phyloP scores from a whole-genome alignment of 495 filamentous ascomycete species.

The Venustampulla echinocandica region DNA sequence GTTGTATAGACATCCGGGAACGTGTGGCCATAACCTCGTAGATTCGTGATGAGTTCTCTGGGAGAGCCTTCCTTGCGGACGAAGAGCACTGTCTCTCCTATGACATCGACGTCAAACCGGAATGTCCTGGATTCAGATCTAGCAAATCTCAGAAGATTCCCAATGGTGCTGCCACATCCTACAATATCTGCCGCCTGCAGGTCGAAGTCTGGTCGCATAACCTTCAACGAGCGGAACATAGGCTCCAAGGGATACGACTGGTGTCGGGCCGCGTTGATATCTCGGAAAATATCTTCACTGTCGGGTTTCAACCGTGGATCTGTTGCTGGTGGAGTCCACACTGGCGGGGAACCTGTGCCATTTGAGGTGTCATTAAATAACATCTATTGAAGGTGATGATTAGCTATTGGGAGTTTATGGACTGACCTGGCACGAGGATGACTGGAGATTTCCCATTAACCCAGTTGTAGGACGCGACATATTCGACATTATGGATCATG shows the following conservation, averaged over 20 bases:
- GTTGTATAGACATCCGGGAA: constrained; percentile 59
- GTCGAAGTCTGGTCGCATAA: constrained; percentile 28
- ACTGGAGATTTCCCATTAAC: constrained; percentile 28
- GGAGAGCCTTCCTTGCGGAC: constrained; percentile 50
- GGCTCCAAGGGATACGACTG: constrained; percentile 51
- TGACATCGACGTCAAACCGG: constrained; percentile 48
- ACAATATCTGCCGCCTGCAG: constrained; percentile 46
- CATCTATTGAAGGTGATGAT: not conserved
- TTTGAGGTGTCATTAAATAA: constrained; percentile 13
- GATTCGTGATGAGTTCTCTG: constrained; percentile 37
- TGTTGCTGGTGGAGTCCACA: constrained; percentile 30
- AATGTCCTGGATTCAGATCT: constrained; percentile 29
- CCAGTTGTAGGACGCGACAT: constrained; percentile 50
- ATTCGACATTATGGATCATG: constrained; percentile 26
- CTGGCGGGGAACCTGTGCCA: constrained; percentile 46
- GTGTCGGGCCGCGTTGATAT: constrained; percentile 52
- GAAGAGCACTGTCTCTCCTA: constrained; percentile 56
- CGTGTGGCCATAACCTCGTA: constrained; percentile 53
- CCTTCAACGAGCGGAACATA: constrained; percentile 39
- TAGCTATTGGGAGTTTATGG: not conserved
- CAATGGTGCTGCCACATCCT: constrained; percentile 53
- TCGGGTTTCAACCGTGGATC: constrained; percentile 37
- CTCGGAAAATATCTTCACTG: constrained; percentile 45
- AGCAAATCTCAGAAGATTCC: constrained; percentile 32
- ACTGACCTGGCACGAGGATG: constrained; percentile 31